Percentiles rank a stretch among this genome's conserved stretches.
These are phyloP conservation scores for Glutinoglossum americanum DNA, from an alignment of 495 filamentous ascomycete species.

Conservation along the genomic window DNA sequence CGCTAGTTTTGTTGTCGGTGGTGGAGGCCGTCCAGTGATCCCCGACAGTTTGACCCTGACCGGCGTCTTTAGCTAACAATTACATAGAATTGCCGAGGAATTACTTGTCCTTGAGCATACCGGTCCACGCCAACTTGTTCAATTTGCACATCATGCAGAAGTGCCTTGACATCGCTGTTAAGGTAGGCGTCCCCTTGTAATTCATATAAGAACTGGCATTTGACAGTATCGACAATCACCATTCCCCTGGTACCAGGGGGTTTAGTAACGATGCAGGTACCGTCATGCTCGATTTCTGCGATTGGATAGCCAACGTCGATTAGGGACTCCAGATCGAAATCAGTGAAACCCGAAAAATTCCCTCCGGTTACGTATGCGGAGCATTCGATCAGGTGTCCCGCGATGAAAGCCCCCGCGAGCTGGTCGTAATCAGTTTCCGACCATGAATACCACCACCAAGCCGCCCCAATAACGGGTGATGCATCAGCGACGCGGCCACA, in stretches of 20 bases:
- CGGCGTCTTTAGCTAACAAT: not conserved
- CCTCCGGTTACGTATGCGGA: conserved; percentile 32
- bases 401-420: conserved; percentile 29
- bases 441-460: conserved; percentile 29
- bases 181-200: conserved; percentile 36
- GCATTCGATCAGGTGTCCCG: conserved; percentile 35
- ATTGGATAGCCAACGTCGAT: conserved; percentile 33
- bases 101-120: not conserved
- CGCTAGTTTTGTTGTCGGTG: conserved; percentile 31
- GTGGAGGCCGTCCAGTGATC: conserved; percentile 24
- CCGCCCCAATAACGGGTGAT: conserved; percentile 28
- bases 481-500: conserved; percentile 35
- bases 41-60: conserved; percentile 23
- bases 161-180: conserved; percentile 34
- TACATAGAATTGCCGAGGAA: not conserved
- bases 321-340: conserved; percentile 18
- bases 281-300: conserved; percentile 30
- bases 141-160: conserved; percentile 26
- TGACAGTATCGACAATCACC: conserved; percentile 31
- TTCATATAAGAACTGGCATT: conserved; percentile 35
- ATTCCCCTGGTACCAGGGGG: conserved; percentile 13
- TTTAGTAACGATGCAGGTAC: conserved; percentile 20
- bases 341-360: conserved; percentile 37
- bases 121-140: conserved; percentile 21
- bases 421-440: conserved; percentile 22